Conservation (phyloP, 176 grass and related monocot genomes). For the Aegilops sharonensis region DNA sequence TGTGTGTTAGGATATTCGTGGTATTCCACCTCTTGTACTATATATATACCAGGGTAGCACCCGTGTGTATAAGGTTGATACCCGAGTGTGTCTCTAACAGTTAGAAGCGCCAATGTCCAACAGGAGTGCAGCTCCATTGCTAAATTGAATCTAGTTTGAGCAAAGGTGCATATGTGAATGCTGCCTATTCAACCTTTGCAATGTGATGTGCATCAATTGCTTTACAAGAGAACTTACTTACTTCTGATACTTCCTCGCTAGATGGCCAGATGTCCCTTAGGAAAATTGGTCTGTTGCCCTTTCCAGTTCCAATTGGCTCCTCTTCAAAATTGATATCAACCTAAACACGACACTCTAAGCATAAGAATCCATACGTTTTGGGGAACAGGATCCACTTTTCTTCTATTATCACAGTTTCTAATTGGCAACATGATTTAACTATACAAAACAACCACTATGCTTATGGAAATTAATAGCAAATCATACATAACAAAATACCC, state of each 20-base stretch:
- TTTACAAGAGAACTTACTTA: neutral
- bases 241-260: conserved; percentile 58
- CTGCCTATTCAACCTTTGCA: neutral
- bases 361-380: neutral
- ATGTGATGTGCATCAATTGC: neutral
- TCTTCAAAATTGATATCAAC: conserved; percentile 6
- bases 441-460: neutral
- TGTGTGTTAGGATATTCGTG: too few species aligned
- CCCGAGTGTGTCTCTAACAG: too few species aligned
- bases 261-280: conserved; percentile 76
- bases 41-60: too few species aligned
- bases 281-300: conserved; percentile 25
- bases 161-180: neutral
- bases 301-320: neutral
- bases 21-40: too few species aligned
- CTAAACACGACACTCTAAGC: neutral
- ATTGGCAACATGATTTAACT: conserved; percentile 2
- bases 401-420: neutral
- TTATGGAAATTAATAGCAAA: neutral
- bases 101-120: neutral
- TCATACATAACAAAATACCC: neutral
- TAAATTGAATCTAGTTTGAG: neutral
- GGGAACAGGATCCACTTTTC: neutral
- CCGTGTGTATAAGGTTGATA: too few species aligned
- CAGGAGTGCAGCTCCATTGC: neutral